Evolutionary conservation across 2,329 filamentous ascomycete species (phyloP), one percentile per base, ranked within the genome.

Genomic region (Nemania serpens): DNA sequence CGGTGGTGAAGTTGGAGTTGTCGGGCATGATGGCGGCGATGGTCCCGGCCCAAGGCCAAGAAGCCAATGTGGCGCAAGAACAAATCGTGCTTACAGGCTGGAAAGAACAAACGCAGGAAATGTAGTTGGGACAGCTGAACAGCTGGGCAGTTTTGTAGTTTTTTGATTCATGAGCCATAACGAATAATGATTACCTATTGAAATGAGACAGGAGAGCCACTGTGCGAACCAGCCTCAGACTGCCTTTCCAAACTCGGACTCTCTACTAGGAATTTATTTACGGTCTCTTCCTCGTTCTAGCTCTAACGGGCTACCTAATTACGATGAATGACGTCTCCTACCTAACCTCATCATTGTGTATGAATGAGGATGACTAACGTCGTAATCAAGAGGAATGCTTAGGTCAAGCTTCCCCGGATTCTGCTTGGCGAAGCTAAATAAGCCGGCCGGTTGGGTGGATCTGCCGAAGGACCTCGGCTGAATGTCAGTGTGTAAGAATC

Each of bases 1-100:
- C 57, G 2, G 53, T 68, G 17, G 57, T 68, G 22, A 59, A 59
- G 17, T n/a, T 66, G 5, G 66, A 68, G 52, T 42, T 68, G 34
- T 53, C 64, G 3, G 64, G 64, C 7, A 63, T 68, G 66, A 61
- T 47, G 56, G 58, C 57, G 9, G 54, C 56, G 9, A 58, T 62
- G 46, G 43, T 39, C 29, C 34, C 47, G 1, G 18, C 41, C 1
- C 41, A 39, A 7, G 22, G 25, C 22, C 41, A 49, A 22, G 29
- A 29, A 13, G 25, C 10, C 9, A n/a, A n/a, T 20, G 29, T 46
- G 4, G 53, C 58, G 37, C 33, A 34, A 15, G 61, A 61, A 48
- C 55, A 59, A 17, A 15, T 59, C 13, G 52, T 54, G 9, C 55
- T 63, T 5, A 58, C 60, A 39, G 45, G 18, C 18, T 64, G 62